Base-by-base conservation (phyloP, 345 rosid species). In the Linum lewisii region DNA sequence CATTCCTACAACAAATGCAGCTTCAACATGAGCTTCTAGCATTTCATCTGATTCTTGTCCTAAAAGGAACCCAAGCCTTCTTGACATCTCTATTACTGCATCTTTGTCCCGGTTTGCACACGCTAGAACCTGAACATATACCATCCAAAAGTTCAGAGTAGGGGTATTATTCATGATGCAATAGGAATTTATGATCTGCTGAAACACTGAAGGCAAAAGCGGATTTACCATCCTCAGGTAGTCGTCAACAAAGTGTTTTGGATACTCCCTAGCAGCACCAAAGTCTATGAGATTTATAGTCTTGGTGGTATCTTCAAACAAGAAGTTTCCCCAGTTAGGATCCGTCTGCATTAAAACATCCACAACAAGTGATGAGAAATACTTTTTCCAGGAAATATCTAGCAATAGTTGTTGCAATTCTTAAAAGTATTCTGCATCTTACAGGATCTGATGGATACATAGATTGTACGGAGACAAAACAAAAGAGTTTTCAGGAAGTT, bases 271-370 rank as follows among this genome's bases (percentile, higher is more conserved):
- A n/a, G 99, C 88, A 59, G 99, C 99, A 72, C 99, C 99, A 10
- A 93, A 89, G 73, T 93, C 97, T 0, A 93, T 87, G 65, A 93
- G 95, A 79, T 87, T 89, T 56, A 89, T 71, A 51, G 78, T 84
- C 61, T 70, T 78, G 57, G 88, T 77, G 56, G 78, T 58, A 63
- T 81, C 92, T 8, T 93, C 74, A 61, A 77, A 89, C 69, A 93
- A 78, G 83, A 93, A 89, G 70, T 89, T 93, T 59, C 99, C 61
- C 99, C 99, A 93, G 67, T 89, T 93, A 58, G 99, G 99, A 74
- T 93, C 99, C 0, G 99, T 93, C 83, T 19, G 23, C 3, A 6
- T 13, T 15, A 19, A 3, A 29, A 29, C 34, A 29, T 29, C 7
- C 34, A 29, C 34, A 29, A 29, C 7, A 29, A 5, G 34, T 29